phyloP scores from a whole-genome alignment of 345 rosid species.

The Angophora floribunda region DNA sequence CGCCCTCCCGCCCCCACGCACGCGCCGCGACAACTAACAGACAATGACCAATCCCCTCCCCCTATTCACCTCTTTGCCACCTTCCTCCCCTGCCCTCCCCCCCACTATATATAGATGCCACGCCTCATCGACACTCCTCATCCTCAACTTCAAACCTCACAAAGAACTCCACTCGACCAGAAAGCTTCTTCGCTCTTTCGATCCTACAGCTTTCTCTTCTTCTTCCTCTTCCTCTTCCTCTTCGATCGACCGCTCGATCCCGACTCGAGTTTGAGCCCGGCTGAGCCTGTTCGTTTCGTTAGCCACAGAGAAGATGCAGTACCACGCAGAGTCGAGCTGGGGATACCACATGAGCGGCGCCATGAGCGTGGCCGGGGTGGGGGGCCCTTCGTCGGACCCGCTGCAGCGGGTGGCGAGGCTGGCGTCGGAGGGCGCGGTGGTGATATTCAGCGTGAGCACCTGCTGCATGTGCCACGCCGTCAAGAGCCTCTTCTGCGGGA shows the following conservation, averaged over 20 bases:
- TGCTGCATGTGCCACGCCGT: slow-evolving; percentile 77
- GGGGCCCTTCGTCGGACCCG: slow-evolving; percentile 12
- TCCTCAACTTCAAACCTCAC: not conserved
- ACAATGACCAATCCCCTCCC: slow-evolving; percentile 10
- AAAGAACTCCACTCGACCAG: not conserved
- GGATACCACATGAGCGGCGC: not conserved
- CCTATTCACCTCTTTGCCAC: not conserved
- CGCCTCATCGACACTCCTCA: not conserved
- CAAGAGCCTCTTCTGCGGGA: slow-evolving; percentile 55
- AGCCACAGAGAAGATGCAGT: slow-evolving; percentile 1
- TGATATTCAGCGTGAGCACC: slow-evolving; percentile 51
- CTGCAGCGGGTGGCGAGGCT: slow-evolving; percentile 35
- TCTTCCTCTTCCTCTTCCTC: not conserved
- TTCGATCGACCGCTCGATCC: not conserved
- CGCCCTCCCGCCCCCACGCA: slow-evolving; percentile 3
- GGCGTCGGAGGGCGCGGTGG: slow-evolving; percentile 58
- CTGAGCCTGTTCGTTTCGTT: not conserved
- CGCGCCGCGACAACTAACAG: slow-evolving; percentile 38
- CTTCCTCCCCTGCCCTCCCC: not conserved
- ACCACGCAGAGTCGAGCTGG: slow-evolving; percentile 1
- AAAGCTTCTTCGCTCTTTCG: not conserved
- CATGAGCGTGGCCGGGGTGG: not conserved
- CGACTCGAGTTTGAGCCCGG: not conserved
- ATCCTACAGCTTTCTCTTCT: not conserved
- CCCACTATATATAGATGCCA: not conserved